Conservation (phyloP, 2,329 filamentous ascomycete species). For the Setomelanomma holmii region DNA sequence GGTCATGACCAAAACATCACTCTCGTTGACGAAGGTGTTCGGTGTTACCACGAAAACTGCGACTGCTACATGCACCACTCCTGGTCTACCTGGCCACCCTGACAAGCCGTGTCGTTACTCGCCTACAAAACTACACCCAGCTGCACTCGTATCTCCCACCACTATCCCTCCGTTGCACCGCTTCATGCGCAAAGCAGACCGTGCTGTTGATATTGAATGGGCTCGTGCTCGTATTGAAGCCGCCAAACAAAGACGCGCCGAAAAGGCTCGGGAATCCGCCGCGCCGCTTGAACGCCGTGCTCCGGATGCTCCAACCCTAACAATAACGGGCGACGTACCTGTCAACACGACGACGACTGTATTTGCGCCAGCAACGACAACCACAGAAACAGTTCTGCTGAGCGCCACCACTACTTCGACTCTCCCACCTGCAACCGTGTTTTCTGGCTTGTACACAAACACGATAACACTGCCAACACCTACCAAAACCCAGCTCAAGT, state of each 20-base stretch:
- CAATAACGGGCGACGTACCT: conserved; percentile 38
- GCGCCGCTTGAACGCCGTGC: conserved; percentile 39
- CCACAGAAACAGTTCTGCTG: conserved; percentile 34
- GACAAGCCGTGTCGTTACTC: conserved; percentile 48
- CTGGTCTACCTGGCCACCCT: conserved; percentile 31
- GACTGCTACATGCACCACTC: conserved; percentile 48
- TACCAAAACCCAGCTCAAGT: conserved; percentile 42
- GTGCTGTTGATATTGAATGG: conserved; percentile 42
- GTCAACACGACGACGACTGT: conserved; percentile 41
- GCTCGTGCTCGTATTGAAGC: conserved; percentile 44
- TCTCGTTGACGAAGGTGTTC: conserved; percentile 35
- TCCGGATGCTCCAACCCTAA: conserved; percentile 45
- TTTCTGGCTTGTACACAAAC: conserved; percentile 40
- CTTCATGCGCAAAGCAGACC: conserved; percentile 33
- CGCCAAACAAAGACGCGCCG: conserved; percentile 40
- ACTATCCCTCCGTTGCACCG: conserved; percentile 26
- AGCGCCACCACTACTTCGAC: conserved; percentile 35
- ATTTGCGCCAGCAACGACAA: conserved; percentile 37
- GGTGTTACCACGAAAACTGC: conserved; percentile 43
- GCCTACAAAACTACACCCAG: conserved; percentile 44
- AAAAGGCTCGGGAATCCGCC: conserved; percentile 20
- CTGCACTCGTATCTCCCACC: conserved; percentile 38
- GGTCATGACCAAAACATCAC: conserved; percentile 34
- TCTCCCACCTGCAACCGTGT: conserved; percentile 45
- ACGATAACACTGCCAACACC: conserved; percentile 47